A percentile compares a stretch with the other conserved stretches of the same genome.
Evolutionary conservation across 257 asterid species (phyloP).

Genomic region (Cordia subcordata): DNA sequence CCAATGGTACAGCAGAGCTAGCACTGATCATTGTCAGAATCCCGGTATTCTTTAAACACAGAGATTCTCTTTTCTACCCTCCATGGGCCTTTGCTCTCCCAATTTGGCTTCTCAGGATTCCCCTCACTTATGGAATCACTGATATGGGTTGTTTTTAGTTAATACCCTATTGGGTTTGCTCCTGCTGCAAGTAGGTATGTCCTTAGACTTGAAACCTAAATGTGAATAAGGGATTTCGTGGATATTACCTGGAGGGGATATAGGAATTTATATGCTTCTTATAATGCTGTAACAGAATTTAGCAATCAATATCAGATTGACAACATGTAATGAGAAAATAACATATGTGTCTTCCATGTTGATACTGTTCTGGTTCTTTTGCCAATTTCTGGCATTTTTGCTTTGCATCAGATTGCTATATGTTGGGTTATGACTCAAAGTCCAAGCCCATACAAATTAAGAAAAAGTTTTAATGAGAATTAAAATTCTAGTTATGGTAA

Average conservation of each 20-base stretch:
- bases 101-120: slow-evolving; percentile 80
- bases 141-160: slow-evolving; percentile 81
- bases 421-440: too few species aligned
- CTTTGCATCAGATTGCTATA: slow-evolving; percentile 79
- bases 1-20: slow-evolving; percentile 84
- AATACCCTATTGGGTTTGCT: slow-evolving; percentile 92
- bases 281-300: not conserved
- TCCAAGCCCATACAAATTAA: too few species aligned
- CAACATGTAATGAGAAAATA: not conserved
- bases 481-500: too few species aligned
- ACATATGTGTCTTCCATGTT: not conserved
- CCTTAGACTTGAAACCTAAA: not conserved
- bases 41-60: slow-evolving; percentile 84
- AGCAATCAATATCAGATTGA: too few species aligned
- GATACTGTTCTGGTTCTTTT: slow-evolving; percentile 36
- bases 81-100: slow-evolving; percentile 98
- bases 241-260: not conserved
- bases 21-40: slow-evolving; percentile 68
- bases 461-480: too few species aligned
- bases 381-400: slow-evolving; percentile 60
- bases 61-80: slow-evolving; percentile 83
- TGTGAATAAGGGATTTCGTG: not conserved
- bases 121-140: slow-evolving; percentile 77
- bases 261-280: not conserved
- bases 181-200: slow-evolving; percentile 71